These are phyloP conservation scores for Coemansia sp. DNA, from an alignment of 192 early-diverging fungal species.

Conservation along the genomic window DNA sequence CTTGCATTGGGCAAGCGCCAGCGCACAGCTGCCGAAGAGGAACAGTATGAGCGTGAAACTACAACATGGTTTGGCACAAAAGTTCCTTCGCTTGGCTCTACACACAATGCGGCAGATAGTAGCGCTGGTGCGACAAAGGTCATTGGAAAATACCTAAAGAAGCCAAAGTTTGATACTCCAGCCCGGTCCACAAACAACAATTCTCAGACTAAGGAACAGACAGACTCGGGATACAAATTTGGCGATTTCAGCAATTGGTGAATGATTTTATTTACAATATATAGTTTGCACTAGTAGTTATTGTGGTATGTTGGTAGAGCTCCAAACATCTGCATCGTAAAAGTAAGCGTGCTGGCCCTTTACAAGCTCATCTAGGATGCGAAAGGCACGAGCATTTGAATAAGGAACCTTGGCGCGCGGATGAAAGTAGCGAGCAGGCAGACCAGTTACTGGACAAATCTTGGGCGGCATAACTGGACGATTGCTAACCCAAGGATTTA, in stretches of 20 bases:
- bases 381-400: conserved; percentile 39
- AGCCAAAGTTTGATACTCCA: conserved; percentile 11
- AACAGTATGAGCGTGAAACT: conserved; percentile 59
- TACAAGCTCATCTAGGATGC: conserved; percentile 41
- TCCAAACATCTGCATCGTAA: conserved; percentile 39
- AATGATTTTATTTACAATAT: not conserved
- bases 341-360: conserved; percentile 41
- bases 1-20: conserved; percentile 42
- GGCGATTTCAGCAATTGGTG: conserved; percentile 46
- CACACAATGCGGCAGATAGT: not conserved
- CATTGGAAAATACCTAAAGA: conserved; percentile 41
- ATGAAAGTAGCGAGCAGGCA: conserved; percentile 46
- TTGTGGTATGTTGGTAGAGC: conserved; percentile 23
- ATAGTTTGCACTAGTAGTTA: conserved; percentile 1
- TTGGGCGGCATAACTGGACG: conserved; percentile 18
- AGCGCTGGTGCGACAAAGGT: not conserved
- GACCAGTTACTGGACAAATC: conserved; percentile 41
- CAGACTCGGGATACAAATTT: conserved; percentile 29
- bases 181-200: not conserved
- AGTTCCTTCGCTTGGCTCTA: conserved; percentile 9
- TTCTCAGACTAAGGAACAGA: conserved; percentile 5
- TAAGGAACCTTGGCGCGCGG: conserved; percentile 46
- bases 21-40: conserved; percentile 48
- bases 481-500: conserved; percentile 26
- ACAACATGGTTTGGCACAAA: conserved; percentile 75